A percentile compares a stretch with the other conserved stretches of the same genome.
phyloP scores from a whole-genome alignment of 1,284 basidiomycete species.

The Ceraceosorus guamensis region DNA sequence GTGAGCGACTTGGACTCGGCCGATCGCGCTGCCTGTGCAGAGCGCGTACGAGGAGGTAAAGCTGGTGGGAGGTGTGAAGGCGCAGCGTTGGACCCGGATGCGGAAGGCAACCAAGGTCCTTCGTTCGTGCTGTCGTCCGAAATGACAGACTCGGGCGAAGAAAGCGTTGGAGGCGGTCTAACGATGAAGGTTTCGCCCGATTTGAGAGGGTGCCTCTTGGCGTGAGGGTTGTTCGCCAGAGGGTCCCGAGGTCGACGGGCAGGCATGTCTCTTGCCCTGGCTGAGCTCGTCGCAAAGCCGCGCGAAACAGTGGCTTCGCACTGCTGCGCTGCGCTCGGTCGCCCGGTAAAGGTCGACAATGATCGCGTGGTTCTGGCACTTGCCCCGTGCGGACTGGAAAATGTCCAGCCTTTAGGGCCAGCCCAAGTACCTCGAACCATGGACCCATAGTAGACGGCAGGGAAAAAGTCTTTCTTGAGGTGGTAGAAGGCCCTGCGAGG shows the following conservation, averaged over 20 bases:
- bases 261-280: slow-evolving; percentile 30
- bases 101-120: not conserved
- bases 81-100: not conserved
- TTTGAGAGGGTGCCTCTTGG: slow-evolving; percentile 25
- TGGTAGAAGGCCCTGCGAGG: slow-evolving; percentile 71
- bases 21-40: not conserved
- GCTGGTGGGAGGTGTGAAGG: not conserved
- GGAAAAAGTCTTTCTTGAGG: slow-evolving; percentile 87
- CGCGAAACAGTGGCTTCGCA: not conserved
- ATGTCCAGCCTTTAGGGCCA: slow-evolving; percentile 32
- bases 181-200: slow-evolving; percentile 41
- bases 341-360: too few species aligned
- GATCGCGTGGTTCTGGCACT: not conserved
- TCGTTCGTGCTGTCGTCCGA: not conserved
- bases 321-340: too few species aligned
- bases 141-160: slow-evolving; percentile 14
- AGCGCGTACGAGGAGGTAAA: not conserved
- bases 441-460: slow-evolving; percentile 74
- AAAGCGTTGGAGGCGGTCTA: slow-evolving; percentile 30
- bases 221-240: slow-evolving; percentile 25
- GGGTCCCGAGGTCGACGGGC: slow-evolving; percentile 42
- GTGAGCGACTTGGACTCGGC: slow-evolving; percentile 10
- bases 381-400: not conserved
- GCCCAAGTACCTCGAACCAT: slow-evolving; percentile 61
- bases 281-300: slow-evolving; percentile 22